These are phyloP conservation scores for Eleusine indica DNA, from an alignment of 176 grass and related monocot species.

Conservation along the genomic window DNA sequence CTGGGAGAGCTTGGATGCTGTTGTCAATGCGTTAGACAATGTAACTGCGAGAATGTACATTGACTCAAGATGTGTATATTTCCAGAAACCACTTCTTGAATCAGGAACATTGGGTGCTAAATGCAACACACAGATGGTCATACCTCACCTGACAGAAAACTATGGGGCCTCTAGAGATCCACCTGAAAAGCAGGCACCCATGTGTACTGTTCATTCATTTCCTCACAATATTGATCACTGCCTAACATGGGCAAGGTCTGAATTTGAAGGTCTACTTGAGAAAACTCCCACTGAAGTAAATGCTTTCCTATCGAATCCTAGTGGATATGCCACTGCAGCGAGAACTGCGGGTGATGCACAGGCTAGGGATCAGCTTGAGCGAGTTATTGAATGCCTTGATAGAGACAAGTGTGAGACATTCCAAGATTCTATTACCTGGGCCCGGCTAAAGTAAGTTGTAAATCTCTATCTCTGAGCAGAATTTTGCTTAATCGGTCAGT, in stretches of 20 bases:
- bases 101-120: conserved; percentile 91
- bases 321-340: conserved; percentile 57
- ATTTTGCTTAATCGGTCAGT: background rate
- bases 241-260: conserved; percentile 87
- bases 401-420: conserved; percentile 80
- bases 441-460: conserved; percentile 70
- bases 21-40: conserved; percentile 87
- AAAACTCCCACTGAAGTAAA: conserved; percentile 91
- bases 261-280: conserved; percentile 96
- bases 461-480: background rate
- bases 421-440: conserved; percentile 92
- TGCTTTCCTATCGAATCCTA: conserved; percentile 73
- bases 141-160: conserved; percentile 90
- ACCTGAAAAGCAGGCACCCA: conserved; percentile 92
- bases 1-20: conserved; percentile 84
- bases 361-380: conserved; percentile 78
- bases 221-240: conserved; percentile 98
- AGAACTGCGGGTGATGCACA: conserved; percentile 88
- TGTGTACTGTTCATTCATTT: conserved; percentile 96
- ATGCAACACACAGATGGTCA: conserved; percentile 97
- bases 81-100: conserved; percentile 92
- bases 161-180: conserved; percentile 97
- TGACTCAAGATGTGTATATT: conserved; percentile 86
- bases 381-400: conserved; percentile 81
- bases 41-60: conserved; percentile 94